Evolutionary conservation across 768 basidiomycete species (phyloP).

Genomic region (Boletus edulis): DNA sequence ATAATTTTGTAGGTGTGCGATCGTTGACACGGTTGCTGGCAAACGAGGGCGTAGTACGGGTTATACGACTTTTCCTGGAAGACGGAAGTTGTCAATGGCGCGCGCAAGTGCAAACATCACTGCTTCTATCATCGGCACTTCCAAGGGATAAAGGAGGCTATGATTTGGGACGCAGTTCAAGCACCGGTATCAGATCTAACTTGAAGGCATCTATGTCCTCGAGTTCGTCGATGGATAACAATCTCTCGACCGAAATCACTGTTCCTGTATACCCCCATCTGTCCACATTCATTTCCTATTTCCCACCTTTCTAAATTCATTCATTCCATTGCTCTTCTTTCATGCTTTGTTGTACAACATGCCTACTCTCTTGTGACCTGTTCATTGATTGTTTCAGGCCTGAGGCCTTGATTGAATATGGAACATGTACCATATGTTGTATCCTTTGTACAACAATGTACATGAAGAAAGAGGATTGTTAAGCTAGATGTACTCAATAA

Average conservation of each 20-base stretch:
- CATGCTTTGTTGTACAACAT: slow-evolving; percentile 17
- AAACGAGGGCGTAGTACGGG: slow-evolving; percentile 91
- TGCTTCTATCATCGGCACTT: too few species aligned
- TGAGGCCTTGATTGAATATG: background rate
- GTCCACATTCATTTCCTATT: background rate
- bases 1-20: slow-evolving; percentile 90
- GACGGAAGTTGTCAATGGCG: background rate
- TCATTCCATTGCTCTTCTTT: background rate
- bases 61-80: slow-evolving; percentile 83
- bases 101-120: too few species aligned
- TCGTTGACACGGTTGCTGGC: slow-evolving; percentile 72
- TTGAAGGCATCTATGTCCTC: too few species aligned
- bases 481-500: background rate
- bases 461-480: slow-evolving; percentile 12
- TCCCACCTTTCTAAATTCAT: background rate
- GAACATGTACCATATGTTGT: slow-evolving; percentile 24
- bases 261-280: background rate
- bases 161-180: too few species aligned
- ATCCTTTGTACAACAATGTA: slow-evolving; percentile 23
- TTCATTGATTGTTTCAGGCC: slow-evolving; percentile 15
- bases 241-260: too few species aligned
- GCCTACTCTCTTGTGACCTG: background rate
- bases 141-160: too few species aligned
- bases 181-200: too few species aligned
- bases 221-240: too few species aligned